Evolutionary conservation across 1,139 yeast species (phyloP), one percentile per base, ranked within the genome.

Genomic region (Debaryomycetaceae sp.): DNA sequence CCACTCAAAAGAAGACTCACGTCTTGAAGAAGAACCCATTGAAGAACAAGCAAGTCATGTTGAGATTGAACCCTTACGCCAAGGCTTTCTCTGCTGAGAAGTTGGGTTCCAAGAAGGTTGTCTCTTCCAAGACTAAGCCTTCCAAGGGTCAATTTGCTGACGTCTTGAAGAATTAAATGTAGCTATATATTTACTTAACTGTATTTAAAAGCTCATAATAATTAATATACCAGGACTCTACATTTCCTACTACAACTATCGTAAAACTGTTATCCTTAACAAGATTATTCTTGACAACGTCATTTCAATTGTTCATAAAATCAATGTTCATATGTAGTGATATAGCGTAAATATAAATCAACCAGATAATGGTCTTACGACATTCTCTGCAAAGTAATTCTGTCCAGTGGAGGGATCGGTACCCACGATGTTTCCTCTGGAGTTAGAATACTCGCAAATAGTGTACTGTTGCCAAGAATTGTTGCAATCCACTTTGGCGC

Each of bases 11-110:
- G 93, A 88, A 95, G 77, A 75, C 89, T 60, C 89, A 87, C 82
- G 96, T 87, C 73, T 86, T 84, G 77, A 93, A 93, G 97, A 91
- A 89, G 93, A 93, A 93, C 95, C 99, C 99, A 80, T 90, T 93
- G 75, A 93, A 89, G 93, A 93, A 95, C 97, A 91, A 90, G 85
- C 96, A 89, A 81, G 95, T 90, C 67, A 79, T 90, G 72, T 85
- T 90, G 76, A 89, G 97, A 83, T 87, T 93, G 76, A 95, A 93
- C 96, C 99, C 99, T 62, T 93, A 93, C 85, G 98, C 99, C 68
- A 89, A 89, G 87, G 96, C 93, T 65, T 90, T 83, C 79, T 70
- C 96, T 66, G 89, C 87, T 73, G 86, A 89, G 80, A 87, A 88
- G 80, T 79, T 86, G 63, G 96, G 96, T 67, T 84, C 91, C 62